Base-by-base conservation (phyloP, 345 rosid species). In the Citrus medica region DNA sequence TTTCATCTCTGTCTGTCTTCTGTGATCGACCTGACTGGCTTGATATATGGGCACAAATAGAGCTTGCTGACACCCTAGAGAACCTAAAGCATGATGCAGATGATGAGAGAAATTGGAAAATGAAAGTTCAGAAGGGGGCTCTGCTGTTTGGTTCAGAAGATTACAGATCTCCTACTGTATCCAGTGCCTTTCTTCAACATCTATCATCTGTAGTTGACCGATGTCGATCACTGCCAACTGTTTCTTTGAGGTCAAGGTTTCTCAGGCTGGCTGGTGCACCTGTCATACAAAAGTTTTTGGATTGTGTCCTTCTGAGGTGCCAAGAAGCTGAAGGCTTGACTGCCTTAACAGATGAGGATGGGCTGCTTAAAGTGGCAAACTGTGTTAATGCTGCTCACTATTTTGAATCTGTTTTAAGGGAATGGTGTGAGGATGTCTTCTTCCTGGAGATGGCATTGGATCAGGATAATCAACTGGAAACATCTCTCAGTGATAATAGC, bases 321-420 rank as follows among this genome's bases (percentile, higher is more conserved):
- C 99, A 91, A 84, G 98, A 92, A 79, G 98, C 98, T 9, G 98
- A 94, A 87, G 98, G 98, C 74, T 76, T 92, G 84, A 96, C 99
- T 78, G 94, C 98, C 32, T 80, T 92, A 79, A 90, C 97, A 3
- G 98, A 92, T 80, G 89, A 92, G 61, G 84, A 85, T 79, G 99
- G 90, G 79, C 84, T 96, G 63, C 71, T 92, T 67, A 96, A 92
- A 86, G 99, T 96, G 65, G 85, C 89, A 33, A 85, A 85, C 84
- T 88, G 92, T 6, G 55, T 92, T 42, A 96, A 94, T 82, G 94
- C 97, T 77, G 85, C 89, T 37, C 89, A 76, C 76, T 88, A 89
- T 74, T 67, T 90, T 69, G 98, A 91, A 78, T 85, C 92, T 66
- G 89, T 92, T 74, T 68, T 96, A 75, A 90, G 80, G 79, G 95